Base-by-base conservation (phyloP, 2,329 filamentous ascomycete genomes). In the Apiospora aurea region DNA sequence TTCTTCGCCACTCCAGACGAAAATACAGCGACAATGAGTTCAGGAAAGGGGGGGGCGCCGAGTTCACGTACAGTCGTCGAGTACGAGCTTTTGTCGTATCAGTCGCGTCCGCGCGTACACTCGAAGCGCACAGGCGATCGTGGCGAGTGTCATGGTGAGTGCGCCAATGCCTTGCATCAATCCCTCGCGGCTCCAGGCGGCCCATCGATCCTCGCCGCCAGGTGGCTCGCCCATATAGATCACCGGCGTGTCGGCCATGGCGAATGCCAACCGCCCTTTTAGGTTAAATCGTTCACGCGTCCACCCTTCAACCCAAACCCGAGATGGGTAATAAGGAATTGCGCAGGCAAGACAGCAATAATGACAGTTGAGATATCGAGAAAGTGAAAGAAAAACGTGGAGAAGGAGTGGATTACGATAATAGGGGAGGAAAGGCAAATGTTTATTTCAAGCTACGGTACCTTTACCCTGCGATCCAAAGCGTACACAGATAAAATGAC, bases 151-250 rank as follows among this genome's bases (percentile, higher is more conserved):
- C 51, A 57, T 57, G 51, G 26, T 57, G 6, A 57, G 51, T 26
- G 51, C 51, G 5, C 51, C 51, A 21, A 57, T 34, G 51, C 51
- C 51, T 57, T 57, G 51, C 51, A 57, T 57, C 26, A 57, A 10
- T 14, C 51, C 26, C 51, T 57, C 51, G 26, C 51, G 51, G 7
- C 26, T 34, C 51, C 51, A 57, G 24, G 51, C 51, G 26, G 26
- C 51, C 51, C 51, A 57, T 18, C 51, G 51, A 7, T 57, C 51
- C 1, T 57, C 51, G 5, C 26, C 26, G 1, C 26, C 4, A 4
- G 51, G 51, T 2, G 51, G 51, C 26, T 57, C 51, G 26, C 51
- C 51, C 51, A 57, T 57, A 34, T 57, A 57, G 26, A 57, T 21
- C 14, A 34, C 51, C 26, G 51, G 6, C 7, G 26, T 34, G 14